Conservation (phyloP, 2,329 filamentous ascomycete genomes). For the Fusarium sp. region DNA sequence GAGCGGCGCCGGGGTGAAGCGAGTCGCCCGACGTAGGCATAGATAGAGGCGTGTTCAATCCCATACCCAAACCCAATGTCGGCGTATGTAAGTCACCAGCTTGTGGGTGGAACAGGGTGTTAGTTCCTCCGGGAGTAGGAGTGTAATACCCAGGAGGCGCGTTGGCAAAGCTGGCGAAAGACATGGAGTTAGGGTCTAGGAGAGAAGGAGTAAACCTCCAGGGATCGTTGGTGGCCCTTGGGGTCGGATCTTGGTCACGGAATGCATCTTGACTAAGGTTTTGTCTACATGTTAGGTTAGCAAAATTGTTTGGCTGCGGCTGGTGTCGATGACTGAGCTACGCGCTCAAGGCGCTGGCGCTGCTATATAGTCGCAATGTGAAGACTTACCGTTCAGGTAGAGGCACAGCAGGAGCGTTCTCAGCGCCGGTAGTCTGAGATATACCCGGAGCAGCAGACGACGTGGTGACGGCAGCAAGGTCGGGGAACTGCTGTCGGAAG, state of each 20-base stretch:
- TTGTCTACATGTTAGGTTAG: constrained; percentile 39
- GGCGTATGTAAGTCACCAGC: constrained; percentile 90
- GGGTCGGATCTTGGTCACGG: constrained; percentile 82
- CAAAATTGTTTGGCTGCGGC: neutral
- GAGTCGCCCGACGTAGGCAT: constrained; percentile 75
- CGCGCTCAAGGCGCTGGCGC: neutral
- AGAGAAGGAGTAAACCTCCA: constrained; percentile 92
- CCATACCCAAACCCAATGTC: constrained; percentile 77
- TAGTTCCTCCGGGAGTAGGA: constrained; percentile 83
- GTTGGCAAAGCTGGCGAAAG: constrained; percentile 82
- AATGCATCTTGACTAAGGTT: constrained; percentile 52
- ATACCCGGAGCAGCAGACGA: constrained; percentile 56
- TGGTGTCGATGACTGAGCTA: neutral
- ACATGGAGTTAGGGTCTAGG: constrained; percentile 85
- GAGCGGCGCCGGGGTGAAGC: constrained; percentile 67
- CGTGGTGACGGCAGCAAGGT: constrained; percentile 69
- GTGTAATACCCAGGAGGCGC: constrained; percentile 88
- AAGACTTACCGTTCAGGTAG: constrained; percentile 46
- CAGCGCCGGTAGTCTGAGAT: constrained; percentile 49
- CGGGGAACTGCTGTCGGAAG: constrained; percentile 86
- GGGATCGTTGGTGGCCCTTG: constrained; percentile 80
- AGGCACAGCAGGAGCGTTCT: constrained; percentile 40
- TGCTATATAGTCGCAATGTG: neutral
- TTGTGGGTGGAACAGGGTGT: constrained; percentile 83
- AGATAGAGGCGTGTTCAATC: constrained; percentile 83